These are phyloP conservation scores for Colletotrichum endophyticum DNA, from an alignment of 2,329 filamentous ascomycete genomes.

Conservation along the genomic window DNA sequence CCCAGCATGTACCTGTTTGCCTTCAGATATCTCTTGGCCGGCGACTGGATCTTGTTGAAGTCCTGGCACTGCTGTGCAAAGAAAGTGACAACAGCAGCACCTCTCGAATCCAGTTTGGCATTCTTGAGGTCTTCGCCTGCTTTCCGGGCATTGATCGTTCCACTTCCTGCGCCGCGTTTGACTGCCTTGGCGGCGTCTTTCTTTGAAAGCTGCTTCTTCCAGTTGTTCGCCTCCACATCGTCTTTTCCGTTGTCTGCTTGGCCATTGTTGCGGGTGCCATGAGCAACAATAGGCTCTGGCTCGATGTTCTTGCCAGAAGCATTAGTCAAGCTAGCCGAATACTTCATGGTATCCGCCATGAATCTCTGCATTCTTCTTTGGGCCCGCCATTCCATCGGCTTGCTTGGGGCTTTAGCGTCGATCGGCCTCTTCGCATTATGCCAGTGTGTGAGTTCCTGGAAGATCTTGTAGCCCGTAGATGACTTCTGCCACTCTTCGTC, in stretches of 20 bases:
- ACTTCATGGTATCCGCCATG: constrained; percentile 71
- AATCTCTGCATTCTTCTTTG: constrained; percentile 63
- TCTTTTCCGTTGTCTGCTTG: constrained; percentile 10
- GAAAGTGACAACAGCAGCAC: constrained; percentile 36
- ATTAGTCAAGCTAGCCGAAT: constrained; percentile 74
- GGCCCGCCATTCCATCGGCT: constrained; percentile 31
- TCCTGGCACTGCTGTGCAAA: constrained; percentile 50
- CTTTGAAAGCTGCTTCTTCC: not conserved
- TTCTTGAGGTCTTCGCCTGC: constrained; percentile 37
- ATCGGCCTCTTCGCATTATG: constrained; percentile 62
- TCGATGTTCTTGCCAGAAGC: constrained; percentile 65
- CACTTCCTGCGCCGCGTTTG: not conserved
- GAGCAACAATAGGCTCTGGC: constrained; percentile 66
- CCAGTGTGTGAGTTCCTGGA: constrained; percentile 63
- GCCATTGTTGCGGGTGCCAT: not conserved
- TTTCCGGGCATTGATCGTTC: constrained; percentile 39
- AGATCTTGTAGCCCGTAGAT: constrained; percentile 35
- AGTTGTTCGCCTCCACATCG: not conserved
- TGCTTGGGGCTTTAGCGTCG: constrained; percentile 36
- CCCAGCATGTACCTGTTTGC: constrained; percentile 48
- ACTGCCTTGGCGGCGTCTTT: constrained; percentile 13
- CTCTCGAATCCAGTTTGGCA: constrained; percentile 34
- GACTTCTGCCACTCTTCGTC: not conserved
- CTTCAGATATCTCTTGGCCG: constrained; percentile 51
- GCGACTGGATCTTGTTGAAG: constrained; percentile 48